These are phyloP conservation scores for Trichosanthes truncata DNA, from an alignment of 306 rosid species.

Conservation along the genomic window DNA sequence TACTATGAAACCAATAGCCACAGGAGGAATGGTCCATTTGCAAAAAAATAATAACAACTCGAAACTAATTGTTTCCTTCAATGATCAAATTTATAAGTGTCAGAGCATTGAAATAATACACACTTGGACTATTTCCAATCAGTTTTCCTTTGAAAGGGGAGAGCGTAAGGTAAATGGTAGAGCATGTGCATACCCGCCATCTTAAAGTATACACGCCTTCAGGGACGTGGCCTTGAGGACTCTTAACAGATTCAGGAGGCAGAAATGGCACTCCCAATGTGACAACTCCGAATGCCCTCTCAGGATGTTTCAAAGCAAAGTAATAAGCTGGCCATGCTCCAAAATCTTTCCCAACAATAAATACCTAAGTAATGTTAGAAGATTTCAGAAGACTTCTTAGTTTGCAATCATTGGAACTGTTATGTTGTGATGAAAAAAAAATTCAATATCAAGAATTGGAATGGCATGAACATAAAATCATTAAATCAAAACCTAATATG, in stretches of 20 bases:
- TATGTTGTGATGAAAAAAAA: neutral
- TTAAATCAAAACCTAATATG: neutral
- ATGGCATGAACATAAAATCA: no score
- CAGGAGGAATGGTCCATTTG: no score
- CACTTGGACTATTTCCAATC: neutral
- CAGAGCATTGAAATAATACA: neutral
- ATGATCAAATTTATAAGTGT: neutral
- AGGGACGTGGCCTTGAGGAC: constrained; percentile 18
- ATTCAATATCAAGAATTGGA: no score
- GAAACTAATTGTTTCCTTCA: neutral
- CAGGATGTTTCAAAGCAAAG: constrained; percentile 48
- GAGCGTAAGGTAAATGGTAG: neutral
- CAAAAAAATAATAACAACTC: neutral
- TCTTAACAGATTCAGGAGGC: constrained; percentile 28
- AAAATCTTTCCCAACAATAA: constrained; percentile 66
- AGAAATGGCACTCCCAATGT: constrained; percentile 51
- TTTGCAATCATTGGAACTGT: neutral
- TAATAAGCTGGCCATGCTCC: constrained; percentile 41
- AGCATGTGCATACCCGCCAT: constrained; percentile 34
- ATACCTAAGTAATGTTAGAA: constrained; percentile 23
- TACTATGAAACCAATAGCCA: no score
- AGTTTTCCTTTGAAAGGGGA: neutral
- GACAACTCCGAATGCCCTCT: constrained; percentile 59
- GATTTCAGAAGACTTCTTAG: neutral
- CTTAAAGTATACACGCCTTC: constrained; percentile 71